These are phyloP conservation scores for Clarireedia homoeocarpa DNA, from an alignment of 2,329 filamentous ascomycete species.

Conservation along the genomic window DNA sequence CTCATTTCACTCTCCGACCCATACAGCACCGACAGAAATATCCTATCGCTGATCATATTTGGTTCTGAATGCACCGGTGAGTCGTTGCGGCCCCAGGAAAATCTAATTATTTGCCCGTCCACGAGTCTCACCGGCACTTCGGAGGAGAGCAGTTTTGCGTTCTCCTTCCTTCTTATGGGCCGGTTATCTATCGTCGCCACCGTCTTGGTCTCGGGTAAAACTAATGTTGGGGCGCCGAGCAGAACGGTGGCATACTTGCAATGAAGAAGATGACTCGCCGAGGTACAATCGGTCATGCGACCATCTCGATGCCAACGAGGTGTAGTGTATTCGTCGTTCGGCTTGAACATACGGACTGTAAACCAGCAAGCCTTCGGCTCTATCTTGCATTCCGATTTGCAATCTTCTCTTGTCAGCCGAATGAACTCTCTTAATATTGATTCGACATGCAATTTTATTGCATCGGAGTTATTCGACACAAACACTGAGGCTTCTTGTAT, in stretches of 20 bases:
- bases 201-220: constrained; percentile 1
- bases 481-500: constrained; percentile 1
- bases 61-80: constrained; percentile 10
- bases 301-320: constrained; percentile 8
- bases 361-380: background rate
- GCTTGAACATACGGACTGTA: background rate
- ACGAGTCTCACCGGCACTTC: background rate
- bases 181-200: background rate
- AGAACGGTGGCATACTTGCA: background rate
- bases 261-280: background rate
- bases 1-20: background rate
- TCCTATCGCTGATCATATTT: background rate
- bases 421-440: background rate
- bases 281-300: background rate
- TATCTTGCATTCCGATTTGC: background rate
- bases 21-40: constrained; percentile 5
- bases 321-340: background rate
- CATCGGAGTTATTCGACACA: background rate
- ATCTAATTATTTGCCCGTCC: constrained; percentile 1
- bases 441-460: background rate
- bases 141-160: background rate
- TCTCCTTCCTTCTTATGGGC: background rate
- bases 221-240: background rate
- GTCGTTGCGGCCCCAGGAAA: constrained; percentile 7
- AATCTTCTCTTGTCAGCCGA: background rate